Evolutionary conservation across 768 basidiomycete genomes (phyloP).

Genomic region (Termitomyces sp.): DNA sequence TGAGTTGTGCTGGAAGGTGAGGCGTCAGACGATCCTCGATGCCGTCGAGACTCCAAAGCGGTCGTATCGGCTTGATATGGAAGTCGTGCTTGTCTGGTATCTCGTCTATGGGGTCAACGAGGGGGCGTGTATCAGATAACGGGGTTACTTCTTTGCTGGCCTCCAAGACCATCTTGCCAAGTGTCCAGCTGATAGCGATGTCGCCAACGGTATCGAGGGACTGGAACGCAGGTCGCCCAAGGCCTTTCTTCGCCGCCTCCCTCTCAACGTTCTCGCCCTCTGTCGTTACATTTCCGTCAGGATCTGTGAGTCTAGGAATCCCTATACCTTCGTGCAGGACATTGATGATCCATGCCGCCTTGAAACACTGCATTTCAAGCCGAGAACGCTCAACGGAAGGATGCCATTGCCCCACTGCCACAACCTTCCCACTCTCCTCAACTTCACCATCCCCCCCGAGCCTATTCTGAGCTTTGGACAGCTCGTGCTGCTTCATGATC

Average conservation of each 20-base stretch:
- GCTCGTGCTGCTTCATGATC: constrained; percentile 65
- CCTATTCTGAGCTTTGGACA: constrained; percentile 36
- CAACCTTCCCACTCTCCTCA: constrained; percentile 49
- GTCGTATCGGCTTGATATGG: constrained; percentile 60
- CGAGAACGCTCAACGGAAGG: constrained; percentile 75
- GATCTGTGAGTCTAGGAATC: constrained; percentile 85
- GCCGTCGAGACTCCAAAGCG: constrained; percentile 50
- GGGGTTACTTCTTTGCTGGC: constrained; percentile 81
- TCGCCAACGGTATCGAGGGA: constrained; percentile 87
- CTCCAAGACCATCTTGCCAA: constrained; percentile 98
- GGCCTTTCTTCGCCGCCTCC: constrained; percentile 78
- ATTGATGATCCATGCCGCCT: constrained; percentile 97
- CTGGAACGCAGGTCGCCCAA: constrained; percentile 84
- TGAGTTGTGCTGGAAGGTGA: constrained; percentile 61
- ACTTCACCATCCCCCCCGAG: constrained; percentile 66
- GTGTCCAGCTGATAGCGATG: constrained; percentile 95
- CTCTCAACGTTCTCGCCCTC: constrained; percentile 63
- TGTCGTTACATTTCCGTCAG: constrained; percentile 71
- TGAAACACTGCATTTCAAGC: constrained; percentile 98
- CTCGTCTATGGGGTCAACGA: constrained; percentile 72
- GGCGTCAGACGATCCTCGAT: constrained; percentile 61
- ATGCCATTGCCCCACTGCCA: constrained; percentile 66
- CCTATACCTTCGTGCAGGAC: constrained; percentile 95
- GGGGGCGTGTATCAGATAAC: constrained; percentile 39
- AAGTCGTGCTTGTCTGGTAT: constrained; percentile 45